phyloP scores from a whole-genome alignment of 495 filamentous ascomycete species.

The Penicillium pancosmium region DNA sequence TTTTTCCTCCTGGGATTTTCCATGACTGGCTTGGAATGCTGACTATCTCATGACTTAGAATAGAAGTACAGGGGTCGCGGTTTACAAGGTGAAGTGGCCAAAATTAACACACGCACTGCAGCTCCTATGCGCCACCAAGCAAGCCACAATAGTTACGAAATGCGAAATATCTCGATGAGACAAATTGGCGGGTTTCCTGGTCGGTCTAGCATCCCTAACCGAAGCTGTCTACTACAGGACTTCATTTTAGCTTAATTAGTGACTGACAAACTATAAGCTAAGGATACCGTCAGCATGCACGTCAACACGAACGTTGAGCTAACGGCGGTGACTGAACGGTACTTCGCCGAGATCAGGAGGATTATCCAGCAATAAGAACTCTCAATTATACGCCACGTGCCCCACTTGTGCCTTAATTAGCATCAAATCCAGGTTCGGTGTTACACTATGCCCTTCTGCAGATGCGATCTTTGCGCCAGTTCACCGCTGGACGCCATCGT shows the following conservation, averaged over 20 bases:
- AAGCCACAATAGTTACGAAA: constrained; percentile 1
- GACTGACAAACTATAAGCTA: constrained; percentile 14
- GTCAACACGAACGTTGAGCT: constrained; percentile 7
- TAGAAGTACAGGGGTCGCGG: no score
- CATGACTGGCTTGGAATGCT: no score
- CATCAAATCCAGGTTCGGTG: background rate
- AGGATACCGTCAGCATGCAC: constrained; percentile 17
- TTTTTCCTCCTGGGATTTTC: no score
- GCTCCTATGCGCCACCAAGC: background rate
- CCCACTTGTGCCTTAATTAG: constrained; percentile 7
- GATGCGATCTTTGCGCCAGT: background rate
- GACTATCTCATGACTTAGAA: no score
- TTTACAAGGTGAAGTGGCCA: no score
- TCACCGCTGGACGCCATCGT: constrained; percentile 3
- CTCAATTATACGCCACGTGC: background rate
- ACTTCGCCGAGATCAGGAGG: background rate
- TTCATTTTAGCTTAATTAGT: constrained; percentile 13
- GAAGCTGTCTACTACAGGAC: background rate
- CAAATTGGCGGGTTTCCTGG: background rate
- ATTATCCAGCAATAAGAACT: constrained; percentile 6
- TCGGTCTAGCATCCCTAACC: background rate
- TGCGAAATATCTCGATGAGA: background rate
- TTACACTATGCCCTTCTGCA: background rate
- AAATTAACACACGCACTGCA: no score
- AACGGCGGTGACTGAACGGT: background rate